phyloP scores from a whole-genome alignment of 768 basidiomycete genomes.

The Mycena venus region DNA sequence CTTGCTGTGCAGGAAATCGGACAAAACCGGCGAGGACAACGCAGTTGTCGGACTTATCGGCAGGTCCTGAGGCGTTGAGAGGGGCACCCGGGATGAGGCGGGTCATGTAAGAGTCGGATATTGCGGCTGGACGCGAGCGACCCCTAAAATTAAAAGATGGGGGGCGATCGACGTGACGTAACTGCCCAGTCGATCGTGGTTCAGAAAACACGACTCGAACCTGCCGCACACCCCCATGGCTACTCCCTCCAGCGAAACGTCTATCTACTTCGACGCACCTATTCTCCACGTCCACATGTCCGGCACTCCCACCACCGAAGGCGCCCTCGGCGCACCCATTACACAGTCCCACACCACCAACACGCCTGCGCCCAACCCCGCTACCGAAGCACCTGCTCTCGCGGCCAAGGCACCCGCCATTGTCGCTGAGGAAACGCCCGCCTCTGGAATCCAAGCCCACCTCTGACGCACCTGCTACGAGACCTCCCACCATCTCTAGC shows the following conservation, averaged over 20 bases:
- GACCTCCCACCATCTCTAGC: not conserved
- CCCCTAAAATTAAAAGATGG: not conserved
- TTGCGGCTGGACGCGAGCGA: not conserved
- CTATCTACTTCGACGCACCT: slow-evolving; percentile 62
- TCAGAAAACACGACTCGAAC: not conserved
- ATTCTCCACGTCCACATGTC: slow-evolving; percentile 46
- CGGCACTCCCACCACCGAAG: slow-evolving; percentile 15
- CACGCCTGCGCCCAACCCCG: not conserved
- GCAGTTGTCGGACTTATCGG: slow-evolving; percentile 4
- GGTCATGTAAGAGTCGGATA: not conserved
- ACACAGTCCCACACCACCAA: not conserved
- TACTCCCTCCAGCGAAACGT: slow-evolving; percentile 49
- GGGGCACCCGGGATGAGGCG: not conserved
- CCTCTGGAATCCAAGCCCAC: not conserved
- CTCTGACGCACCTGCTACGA: not conserved
- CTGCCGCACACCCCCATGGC: not conserved
- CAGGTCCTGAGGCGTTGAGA: slow-evolving; percentile 23
- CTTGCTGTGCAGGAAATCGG: slow-evolving; percentile 30
- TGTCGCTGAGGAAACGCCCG: not conserved
- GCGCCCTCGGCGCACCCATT: not conserved
- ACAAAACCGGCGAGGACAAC: slow-evolving; percentile 6
- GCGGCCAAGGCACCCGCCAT: not conserved
- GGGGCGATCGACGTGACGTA: not conserved
- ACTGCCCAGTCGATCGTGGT: not conserved
- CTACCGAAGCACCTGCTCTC: not conserved